Conservation (phyloP, 2,329 filamentous ascomycete species). For the Aureobasidium musti region DNA sequence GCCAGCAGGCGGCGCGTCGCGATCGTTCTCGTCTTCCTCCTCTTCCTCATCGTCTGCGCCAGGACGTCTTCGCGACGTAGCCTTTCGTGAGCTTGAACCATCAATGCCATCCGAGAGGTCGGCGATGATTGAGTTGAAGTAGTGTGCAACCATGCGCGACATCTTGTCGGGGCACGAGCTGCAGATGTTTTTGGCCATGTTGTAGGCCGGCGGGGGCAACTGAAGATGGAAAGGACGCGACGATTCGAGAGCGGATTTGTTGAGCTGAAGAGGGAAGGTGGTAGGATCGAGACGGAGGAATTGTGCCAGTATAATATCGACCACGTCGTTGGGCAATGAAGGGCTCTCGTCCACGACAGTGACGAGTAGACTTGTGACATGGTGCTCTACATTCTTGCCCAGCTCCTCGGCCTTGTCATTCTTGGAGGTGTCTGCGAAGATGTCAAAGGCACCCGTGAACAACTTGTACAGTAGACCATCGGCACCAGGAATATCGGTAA, state of each 20-base stretch:
- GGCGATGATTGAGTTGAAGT: conserved; percentile 95
- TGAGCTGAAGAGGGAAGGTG: conserved; percentile 41
- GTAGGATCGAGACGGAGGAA: conserved; percentile 84
- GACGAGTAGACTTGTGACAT: conserved; percentile 82
- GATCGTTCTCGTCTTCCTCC: conserved; percentile 47
- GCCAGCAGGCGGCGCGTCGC: conserved; percentile 53
- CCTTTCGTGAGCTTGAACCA: conserved; percentile 52
- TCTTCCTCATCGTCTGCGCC: conserved; percentile 49
- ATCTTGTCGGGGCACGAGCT: conserved; percentile 89
- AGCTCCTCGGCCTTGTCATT: conserved; percentile 76
- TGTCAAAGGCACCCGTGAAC: conserved; percentile 90
- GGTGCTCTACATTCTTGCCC: conserved; percentile 89
- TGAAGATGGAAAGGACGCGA: conserved; percentile 64
- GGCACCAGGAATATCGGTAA: conserved; percentile 82
- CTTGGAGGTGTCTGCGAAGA: conserved; percentile 76
- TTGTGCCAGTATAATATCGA: conserved; percentile 93
- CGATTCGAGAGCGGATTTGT: conserved; percentile 48
- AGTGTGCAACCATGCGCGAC: conserved; percentile 90
- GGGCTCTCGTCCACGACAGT: conserved; percentile 84
- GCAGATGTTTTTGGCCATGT: conserved; percentile 94
- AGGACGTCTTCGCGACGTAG: conserved; percentile 51
- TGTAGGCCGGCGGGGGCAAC: conserved; percentile 87
- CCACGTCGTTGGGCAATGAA: conserved; percentile 74
- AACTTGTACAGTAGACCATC: conserved; percentile 77
- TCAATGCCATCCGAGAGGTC: conserved; percentile 61